Base-by-base conservation (phyloP, 805 yeast genomes). In the Maudiozyma barnettii region DNA sequence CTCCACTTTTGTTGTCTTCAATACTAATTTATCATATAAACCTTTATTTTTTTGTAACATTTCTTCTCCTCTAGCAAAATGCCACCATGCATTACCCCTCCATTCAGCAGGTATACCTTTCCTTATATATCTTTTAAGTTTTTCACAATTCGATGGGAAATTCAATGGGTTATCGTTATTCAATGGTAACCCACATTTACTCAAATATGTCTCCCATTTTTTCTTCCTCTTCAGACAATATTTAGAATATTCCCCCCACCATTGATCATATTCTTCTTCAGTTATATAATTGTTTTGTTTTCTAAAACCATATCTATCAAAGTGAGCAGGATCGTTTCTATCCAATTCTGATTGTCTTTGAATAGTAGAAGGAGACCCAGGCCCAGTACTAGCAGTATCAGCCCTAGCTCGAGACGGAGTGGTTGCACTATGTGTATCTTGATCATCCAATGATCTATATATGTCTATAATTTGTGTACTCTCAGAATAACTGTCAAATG, bases 41-140 rank as follows among this genome's bases (percentile, higher is more conserved):
- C 95, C 96, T n/a, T 68, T 69, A 60, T 90, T 79, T 30, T 79
- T 78, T 53, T 74, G 79, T 47, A 88, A 66, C 55, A 74, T 76
- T 45, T 84, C 91, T 47, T 80, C 74, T 2, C 98, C 99, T 23
- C 82, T 80, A 5, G 95, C 95, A 65, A 86, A 90, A 69, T 79
- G 80, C 74, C 93, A 91, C 99, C 99, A 91, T 0, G 96, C 96
- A 54, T 78, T 78, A 1, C 98, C 99, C 54, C 99, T 72, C 97
- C 96, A 91, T 61, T 87, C 96, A 0, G 96, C 88, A 0, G 99
- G 98, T 9, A 91, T 82, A 8, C 99, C 99, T 61, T 85, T 84
- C 46, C 97, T 75, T 12, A 91, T 78, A 56, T 85, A 81, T 51
- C 91, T 75, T 57, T 83, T 82, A 51, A 88, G 71, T 55, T 84